Conservation (phyloP, 169 alveolate species). For the Cryptosporidium sp. region DNA sequence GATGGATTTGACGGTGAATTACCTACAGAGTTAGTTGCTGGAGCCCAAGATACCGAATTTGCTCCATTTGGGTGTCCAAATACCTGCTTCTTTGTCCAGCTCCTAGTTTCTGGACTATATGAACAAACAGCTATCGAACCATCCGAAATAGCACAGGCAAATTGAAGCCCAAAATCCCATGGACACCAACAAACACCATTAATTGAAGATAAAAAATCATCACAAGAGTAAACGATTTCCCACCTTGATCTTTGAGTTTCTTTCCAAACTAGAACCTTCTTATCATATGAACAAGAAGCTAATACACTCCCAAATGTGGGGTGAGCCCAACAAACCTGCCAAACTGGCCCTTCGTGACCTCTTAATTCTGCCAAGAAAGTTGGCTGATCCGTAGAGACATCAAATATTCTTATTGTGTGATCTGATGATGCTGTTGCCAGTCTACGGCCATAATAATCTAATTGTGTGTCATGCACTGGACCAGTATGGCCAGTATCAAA, state of each 20-base stretch:
- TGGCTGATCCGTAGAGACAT: conserved; percentile 82
- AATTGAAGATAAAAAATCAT: conserved; percentile 83
- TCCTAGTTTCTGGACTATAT: conserved; percentile 77
- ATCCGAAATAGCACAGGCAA: conserved; percentile 85
- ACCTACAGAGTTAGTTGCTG: conserved; percentile 77
- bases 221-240: conserved; percentile 82
- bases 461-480: conserved; percentile 85
- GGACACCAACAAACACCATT: conserved; percentile 87
- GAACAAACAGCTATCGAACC: conserved; percentile 82
- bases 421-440: conserved; percentile 90
- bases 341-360: conserved; percentile 90
- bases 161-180: conserved; percentile 85
- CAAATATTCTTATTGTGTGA: conserved; percentile 84
- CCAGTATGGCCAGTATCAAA: conserved; percentile 86
- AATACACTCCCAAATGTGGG: conserved; percentile 89
- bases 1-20: conserved; percentile 70
- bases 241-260: conserved; percentile 81
- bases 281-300: conserved; percentile 91
- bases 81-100: conserved; percentile 82
- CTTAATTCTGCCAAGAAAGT: conserved; percentile 77
- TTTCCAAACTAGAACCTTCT: conserved; percentile 86
- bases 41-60: conserved; percentile 86
- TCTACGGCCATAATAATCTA: conserved; percentile 89
- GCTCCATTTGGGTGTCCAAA: conserved; percentile 87
- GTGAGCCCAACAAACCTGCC: conserved; percentile 92